These are phyloP conservation scores for Calonectria montana DNA, from an alignment of 2,329 filamentous ascomycete genomes.

Conservation along the genomic window DNA sequence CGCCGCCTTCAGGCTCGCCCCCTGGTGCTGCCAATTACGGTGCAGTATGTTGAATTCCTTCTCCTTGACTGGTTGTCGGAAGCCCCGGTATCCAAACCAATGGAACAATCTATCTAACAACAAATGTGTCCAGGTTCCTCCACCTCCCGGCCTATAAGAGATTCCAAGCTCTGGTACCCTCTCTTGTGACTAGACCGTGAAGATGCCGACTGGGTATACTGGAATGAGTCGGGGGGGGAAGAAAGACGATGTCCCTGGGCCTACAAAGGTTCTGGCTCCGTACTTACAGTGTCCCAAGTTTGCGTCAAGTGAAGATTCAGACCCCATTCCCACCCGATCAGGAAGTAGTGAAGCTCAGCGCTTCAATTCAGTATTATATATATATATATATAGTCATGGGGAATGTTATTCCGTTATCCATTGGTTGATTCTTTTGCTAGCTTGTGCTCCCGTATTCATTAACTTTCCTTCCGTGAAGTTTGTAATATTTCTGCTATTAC, in stretches of 20 bases:
- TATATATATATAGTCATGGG: neutral
- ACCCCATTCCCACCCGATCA: neutral
- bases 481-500: neutral
- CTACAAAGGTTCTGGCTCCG: neutral
- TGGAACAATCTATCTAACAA: constrained; percentile 28
- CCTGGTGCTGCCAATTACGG: constrained; percentile 66
- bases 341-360: neutral
- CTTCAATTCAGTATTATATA: neutral
- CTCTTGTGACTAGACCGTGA: neutral
- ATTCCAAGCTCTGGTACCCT: neutral
- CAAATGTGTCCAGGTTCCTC: constrained; percentile 58
- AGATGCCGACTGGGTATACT: neutral
- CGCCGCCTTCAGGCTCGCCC: constrained; percentile 54
- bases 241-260: neutral
- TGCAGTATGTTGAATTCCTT: constrained; percentile 62
- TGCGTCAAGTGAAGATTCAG: neutral
- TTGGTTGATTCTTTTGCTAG: neutral
- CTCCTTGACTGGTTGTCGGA: neutral
- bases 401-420: neutral
- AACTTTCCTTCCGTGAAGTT: neutral
- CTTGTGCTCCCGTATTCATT: neutral
- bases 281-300: neutral
- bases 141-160: constrained; percentile 64
- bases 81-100: neutral
- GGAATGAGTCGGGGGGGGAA: neutral